Conservation (phyloP, 2,329 filamentous ascomycete genomes). For the Colletotrichum shisoi region DNA sequence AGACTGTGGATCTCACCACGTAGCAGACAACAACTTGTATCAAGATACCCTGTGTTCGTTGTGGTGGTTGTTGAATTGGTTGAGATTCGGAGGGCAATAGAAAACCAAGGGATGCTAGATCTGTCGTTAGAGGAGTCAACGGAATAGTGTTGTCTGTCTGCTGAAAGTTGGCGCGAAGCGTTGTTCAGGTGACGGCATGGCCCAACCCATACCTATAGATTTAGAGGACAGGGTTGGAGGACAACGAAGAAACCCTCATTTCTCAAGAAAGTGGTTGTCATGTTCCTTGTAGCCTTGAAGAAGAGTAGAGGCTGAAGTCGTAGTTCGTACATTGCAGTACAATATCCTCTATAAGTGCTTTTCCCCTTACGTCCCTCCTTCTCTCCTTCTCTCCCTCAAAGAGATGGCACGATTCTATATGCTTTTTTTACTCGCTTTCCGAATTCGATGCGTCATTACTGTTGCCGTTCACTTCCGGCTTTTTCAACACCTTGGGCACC, state of each 20-base stretch:
- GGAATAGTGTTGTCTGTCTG: conserved; percentile 1
- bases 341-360: conserved; percentile 30
- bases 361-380: conserved; percentile 16
- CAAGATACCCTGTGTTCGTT: conserved; percentile 18
- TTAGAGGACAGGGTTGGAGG: conserved; percentile 13
- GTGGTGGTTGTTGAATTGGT: not conserved
- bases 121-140: not conserved
- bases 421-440: conserved; percentile 37
- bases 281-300: conserved; percentile 14
- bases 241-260: not conserved
- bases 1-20: conserved; percentile 33
- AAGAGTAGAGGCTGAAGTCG: conserved; percentile 31
- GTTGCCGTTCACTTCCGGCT: conserved; percentile 48
- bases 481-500: conserved; percentile 62
- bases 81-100: not conserved
- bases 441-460: conserved; percentile 43
- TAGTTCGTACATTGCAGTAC: conserved; percentile 37
- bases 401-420: conserved; percentile 27
- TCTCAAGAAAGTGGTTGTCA: conserved; percentile 21
- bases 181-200: conserved; percentile 19
- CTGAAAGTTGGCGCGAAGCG: conserved; percentile 12
- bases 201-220: conserved; percentile 27
- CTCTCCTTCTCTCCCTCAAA: not conserved
- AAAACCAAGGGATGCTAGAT: not conserved
- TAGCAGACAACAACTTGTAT: not conserved